Percentiles rank a stretch among this genome's conserved stretches.
Conservation (phyloP, 495 filamentous ascomycete genomes). For the Hypomontagnella submonticulosa region DNA sequence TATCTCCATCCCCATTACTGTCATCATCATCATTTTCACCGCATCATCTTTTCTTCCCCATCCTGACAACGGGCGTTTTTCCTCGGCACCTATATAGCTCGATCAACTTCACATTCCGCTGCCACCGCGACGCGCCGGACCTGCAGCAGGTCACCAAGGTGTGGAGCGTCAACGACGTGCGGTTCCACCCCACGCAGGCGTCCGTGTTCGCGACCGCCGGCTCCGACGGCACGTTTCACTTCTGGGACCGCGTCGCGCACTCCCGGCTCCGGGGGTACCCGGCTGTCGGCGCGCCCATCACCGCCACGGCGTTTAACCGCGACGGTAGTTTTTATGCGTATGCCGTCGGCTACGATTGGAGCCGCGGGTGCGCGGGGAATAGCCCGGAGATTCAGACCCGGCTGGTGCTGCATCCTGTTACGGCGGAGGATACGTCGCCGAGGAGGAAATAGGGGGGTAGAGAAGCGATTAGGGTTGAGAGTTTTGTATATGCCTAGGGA, state of each 20-base stretch:
- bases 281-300: constrained; percentile 81
- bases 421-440: constrained; percentile 79
- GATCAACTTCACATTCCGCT: constrained; percentile 95
- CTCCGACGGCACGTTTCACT: constrained; percentile 91
- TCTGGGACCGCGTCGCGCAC: constrained; percentile 95
- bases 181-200: constrained; percentile 82
- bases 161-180: constrained; percentile 90
- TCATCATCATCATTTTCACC: not conserved
- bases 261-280: constrained; percentile 91
- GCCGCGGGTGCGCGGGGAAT: constrained; percentile 85
- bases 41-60: not conserved
- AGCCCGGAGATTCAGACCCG: constrained; percentile 77
- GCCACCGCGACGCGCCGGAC: constrained; percentile 79
- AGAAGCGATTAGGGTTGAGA: not conserved
- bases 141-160: constrained; percentile 77
- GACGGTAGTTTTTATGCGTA: constrained; percentile 90
- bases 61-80: not conserved
- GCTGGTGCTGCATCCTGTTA: constrained; percentile 91
- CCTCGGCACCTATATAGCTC: constrained; percentile 46
- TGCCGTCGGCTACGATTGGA: constrained; percentile 95
- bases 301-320: constrained; percentile 83
- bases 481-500: not conserved
- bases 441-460: constrained; percentile 3
- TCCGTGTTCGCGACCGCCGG: constrained; percentile 95
- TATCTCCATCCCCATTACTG: not conserved